Percentiles rank a stretch among this genome's conserved stretches.
phyloP scores from a whole-genome alignment of 257 asterid species.

The Fraxinus cuspidata region DNA sequence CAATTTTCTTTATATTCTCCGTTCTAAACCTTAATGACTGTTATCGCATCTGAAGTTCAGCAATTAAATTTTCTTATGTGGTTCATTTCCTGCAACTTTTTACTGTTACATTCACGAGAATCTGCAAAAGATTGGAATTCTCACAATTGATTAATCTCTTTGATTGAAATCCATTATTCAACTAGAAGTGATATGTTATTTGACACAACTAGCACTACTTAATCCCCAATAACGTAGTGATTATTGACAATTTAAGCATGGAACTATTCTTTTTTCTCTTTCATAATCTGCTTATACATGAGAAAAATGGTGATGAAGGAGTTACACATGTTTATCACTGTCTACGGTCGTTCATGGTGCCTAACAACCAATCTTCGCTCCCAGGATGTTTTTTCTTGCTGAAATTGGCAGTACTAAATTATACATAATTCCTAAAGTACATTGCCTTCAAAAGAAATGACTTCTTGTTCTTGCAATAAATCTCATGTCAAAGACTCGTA shows the following conservation, averaged over 20 bases:
- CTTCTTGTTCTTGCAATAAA: neutral
- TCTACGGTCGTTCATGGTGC: neutral
- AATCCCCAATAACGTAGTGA: neutral
- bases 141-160: neutral
- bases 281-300: neutral
- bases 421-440: neutral
- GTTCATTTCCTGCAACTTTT: neutral
- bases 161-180: neutral
- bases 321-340: too few relatives aligned
- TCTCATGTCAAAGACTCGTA: neutral
- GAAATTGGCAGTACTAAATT: neutral
- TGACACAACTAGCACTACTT: neutral
- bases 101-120: neutral
- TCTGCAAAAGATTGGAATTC: neutral
- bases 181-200: neutral
- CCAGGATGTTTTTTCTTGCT: neutral
- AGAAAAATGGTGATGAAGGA: slow-evolving; percentile 7
- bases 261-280: neutral
- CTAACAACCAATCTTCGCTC: neutral
- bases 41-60: neutral
- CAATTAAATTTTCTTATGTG: neutral
- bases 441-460: neutral
- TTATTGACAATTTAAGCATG: neutral
- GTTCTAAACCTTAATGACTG: neutral
- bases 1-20: neutral